phyloP scores from a whole-genome alignment of 2,329 filamentous ascomycete genomes.

The Orbilia blumenaviensis region DNA sequence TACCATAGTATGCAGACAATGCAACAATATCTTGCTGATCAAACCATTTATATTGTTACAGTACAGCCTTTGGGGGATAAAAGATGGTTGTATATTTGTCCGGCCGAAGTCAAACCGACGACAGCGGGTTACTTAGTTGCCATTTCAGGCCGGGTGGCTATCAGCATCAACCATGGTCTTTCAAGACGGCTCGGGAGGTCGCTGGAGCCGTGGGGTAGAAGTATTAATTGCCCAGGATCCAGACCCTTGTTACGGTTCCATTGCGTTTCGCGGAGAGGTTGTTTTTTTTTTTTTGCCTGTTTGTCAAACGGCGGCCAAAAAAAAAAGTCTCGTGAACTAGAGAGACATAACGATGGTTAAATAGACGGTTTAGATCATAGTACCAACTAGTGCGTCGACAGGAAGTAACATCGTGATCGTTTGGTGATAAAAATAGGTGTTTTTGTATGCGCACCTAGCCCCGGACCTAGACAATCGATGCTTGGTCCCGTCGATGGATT shows the following conservation, averaged over 20 bases:
- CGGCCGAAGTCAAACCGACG: background rate
- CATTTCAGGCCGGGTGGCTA: conserved; percentile 4
- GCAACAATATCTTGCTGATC: no score
- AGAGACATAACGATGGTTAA: background rate
- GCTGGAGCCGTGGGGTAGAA: background rate
- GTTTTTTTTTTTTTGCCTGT: conserved; percentile 46
- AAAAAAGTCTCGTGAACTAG: background rate
- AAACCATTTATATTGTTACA: no score
- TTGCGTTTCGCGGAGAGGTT: conserved; percentile 31
- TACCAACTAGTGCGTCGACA: background rate
- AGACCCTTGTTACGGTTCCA: conserved; percentile 41
- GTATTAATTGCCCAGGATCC: background rate
- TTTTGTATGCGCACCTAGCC: no score
- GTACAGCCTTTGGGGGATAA: no score
- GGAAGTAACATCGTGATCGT: conserved; percentile 34
- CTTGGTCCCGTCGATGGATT: no score
- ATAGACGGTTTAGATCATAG: conserved; percentile 4
- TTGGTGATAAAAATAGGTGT: conserved; percentile 50
- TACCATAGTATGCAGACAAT: no score
- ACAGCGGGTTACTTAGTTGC: background rate
- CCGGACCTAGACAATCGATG: no score
- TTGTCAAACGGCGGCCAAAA: conserved; percentile 14
- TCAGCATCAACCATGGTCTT: background rate
- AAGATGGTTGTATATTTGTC: no score
- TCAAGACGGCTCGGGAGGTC: conserved; percentile 3